Percentiles rank a stretch among this genome's conserved stretches.
Evolutionary conservation across 2,329 filamentous ascomycete species (phyloP).

Genomic region (Phoma herbarum): DNA sequence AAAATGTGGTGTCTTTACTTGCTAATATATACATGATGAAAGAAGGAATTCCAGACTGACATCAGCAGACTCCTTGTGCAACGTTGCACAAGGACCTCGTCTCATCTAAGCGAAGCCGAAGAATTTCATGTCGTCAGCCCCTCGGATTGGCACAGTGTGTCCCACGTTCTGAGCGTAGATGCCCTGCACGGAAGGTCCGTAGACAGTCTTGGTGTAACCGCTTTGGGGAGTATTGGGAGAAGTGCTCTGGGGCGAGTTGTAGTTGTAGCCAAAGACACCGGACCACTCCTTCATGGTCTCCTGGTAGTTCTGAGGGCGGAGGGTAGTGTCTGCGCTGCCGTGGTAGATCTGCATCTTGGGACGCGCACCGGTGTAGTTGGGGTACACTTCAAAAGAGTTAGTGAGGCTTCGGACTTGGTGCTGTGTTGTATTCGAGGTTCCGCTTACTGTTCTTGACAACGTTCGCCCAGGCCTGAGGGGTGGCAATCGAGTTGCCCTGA

Average conservation of each 20-base stretch:
- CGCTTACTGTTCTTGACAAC: conserved; percentile 54
- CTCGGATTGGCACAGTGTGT: conserved; percentile 47
- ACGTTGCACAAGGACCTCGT: no score
- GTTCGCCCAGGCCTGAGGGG: conserved; percentile 59
- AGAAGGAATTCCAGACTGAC: no score
- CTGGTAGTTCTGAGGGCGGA: conserved; percentile 64
- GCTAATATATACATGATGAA: no score
- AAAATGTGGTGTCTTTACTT: no score
- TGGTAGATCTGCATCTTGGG: conserved; percentile 69
- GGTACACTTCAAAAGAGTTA: no score
- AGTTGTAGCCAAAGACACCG: conserved; percentile 45
- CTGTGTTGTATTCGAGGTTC: no score
- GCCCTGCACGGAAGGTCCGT: conserved; percentile 46
- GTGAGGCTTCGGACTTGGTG: no score
- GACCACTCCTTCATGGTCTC: conserved; percentile 58
- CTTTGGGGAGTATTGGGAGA: conserved; percentile 42
- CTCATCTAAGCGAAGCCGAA: conserved; percentile 26
- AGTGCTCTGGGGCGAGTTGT: conserved; percentile 43
- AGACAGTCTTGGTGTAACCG: conserved; percentile 44
- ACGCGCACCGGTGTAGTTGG: conserved; percentile 59
- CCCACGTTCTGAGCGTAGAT: conserved; percentile 48
- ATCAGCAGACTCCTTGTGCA: no score
- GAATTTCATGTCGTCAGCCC: conserved; percentile 47
- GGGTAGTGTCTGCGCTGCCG: conserved; percentile 60
- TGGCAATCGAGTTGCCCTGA: conserved; percentile 57